Base-by-base conservation (phyloP, 768 basidiomycete genomes). In the Boletus edulis region DNA sequence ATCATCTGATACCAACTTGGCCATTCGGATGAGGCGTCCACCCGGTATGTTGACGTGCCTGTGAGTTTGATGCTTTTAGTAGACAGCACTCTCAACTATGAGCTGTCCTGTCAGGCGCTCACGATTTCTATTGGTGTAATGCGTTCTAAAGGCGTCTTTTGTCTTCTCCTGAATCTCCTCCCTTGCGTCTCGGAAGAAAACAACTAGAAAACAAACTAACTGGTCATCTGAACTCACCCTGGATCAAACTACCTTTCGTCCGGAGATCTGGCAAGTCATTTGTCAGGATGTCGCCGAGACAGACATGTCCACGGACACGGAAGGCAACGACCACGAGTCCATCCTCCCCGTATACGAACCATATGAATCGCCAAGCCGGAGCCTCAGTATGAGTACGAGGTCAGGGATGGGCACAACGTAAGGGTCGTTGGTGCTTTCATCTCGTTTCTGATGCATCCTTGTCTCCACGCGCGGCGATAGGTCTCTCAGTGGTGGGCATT, bases 231-330 rank as follows among this genome's bases (percentile, higher is more conserved):
- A 27, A 51, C 35, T 12, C 59, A 49, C 15, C 22, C 52, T 68
- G 67, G 57, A 66, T 51, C 58, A 49, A 31, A 5, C 55, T 3
- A 51, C 12, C 29, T 15, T 48, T 29, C 62, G 48, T 31, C 54
- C 61, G 14, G 61, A 57, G 13, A 54, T 67, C n/a, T 69, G 69
- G 67, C 57, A 58, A 5, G 34, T 62, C 42, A 43, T 69, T 34
- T 52, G 41, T 27, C 65, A 61, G 49, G 61, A 71, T 46, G 42
- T 37, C 20, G 17, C 54, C 24, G 27, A 18, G 15, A 29, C 29
- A 29, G 40, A 29, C 46, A 31, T 53, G 7, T 10, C 24, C 31
- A 17, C 17, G 1, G 48, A 20, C 11, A 4, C 44, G 10, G 53
- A 37, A 12, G 61, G 59, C 22, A 48, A 57, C 29, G 29, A 29